Evolutionary conservation across 371 early-diverging fungal genomes (phyloP).

Genomic region (Syncephalis plumigaleata): DNA sequence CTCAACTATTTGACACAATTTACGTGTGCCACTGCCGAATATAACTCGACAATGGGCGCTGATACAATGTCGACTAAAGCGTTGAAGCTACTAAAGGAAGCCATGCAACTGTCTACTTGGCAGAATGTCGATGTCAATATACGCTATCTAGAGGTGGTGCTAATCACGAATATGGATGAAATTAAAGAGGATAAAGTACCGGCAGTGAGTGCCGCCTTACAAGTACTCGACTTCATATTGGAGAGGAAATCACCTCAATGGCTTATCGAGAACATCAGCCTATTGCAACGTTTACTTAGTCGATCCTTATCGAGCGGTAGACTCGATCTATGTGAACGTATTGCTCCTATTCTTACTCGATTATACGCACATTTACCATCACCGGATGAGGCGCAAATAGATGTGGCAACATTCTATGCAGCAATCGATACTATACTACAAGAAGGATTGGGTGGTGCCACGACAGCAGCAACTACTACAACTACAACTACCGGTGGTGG

Average conservation of each 20-base stretch:
- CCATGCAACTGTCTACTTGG: slow-evolving; percentile 12
- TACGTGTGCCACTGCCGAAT: slow-evolving; percentile 24
- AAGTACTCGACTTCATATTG: slow-evolving; percentile 43
- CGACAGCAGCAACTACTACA: neutral
- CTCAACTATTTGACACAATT: slow-evolving; percentile 55
- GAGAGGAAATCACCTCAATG: slow-evolving; percentile 38
- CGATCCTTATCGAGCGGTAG: slow-evolving; percentile 47
- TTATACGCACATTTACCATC: slow-evolving; percentile 20
- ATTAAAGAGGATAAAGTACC: slow-evolving; percentile 18
- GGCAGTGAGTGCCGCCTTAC: slow-evolving; percentile 40
- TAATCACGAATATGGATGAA: slow-evolving; percentile 6
- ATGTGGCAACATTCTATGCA: slow-evolving; percentile 13
- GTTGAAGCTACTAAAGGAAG: too few relatives aligned
- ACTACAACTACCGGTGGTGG: neutral
- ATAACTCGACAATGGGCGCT: neutral
- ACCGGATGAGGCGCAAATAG: slow-evolving; percentile 7
- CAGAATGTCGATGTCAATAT: slow-evolving; percentile 17
- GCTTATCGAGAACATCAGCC: slow-evolving; percentile 42
- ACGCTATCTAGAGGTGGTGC: slow-evolving; percentile 15
- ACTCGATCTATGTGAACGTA: slow-evolving; percentile 30
- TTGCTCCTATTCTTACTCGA: slow-evolving; percentile 45
- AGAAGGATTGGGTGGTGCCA: slow-evolving; percentile 8
- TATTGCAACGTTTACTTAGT: slow-evolving; percentile 47
- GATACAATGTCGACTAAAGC: too few relatives aligned
- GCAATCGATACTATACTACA: slow-evolving; percentile 23